Evolutionary conservation across 2,329 filamentous ascomycete genomes (phyloP).

Genomic region (Apiospora phragmitis): DNA sequence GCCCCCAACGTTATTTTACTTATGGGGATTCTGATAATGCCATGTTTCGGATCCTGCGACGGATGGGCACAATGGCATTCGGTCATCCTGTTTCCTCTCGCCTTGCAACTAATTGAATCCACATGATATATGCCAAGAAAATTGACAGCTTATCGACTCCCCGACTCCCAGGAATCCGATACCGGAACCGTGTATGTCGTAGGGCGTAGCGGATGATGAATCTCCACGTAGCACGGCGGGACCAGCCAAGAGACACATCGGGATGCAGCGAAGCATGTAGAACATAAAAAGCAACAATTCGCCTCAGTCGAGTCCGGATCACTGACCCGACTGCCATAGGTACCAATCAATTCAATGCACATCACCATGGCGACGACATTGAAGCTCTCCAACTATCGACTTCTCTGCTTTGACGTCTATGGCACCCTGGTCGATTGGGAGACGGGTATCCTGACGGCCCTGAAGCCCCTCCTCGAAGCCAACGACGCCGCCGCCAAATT

Average conservation of each 20-base stretch:
- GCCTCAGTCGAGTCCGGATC: neutral
- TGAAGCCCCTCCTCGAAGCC: constrained; percentile 48
- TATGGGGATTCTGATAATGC: neutral
- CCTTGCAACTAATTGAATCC: neutral
- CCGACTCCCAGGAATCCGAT: neutral
- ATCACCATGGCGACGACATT: neutral
- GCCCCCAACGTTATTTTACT: neutral
- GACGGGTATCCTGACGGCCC: constrained; percentile 56
- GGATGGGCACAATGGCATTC: neutral
- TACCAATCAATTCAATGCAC: neutral
- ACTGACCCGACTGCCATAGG: too few species aligned
- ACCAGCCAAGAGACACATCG: neutral
- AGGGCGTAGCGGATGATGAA: neutral
- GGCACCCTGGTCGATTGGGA: constrained; percentile 81
- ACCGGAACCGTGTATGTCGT: neutral
- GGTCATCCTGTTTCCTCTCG: neutral
- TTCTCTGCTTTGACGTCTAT: constrained; percentile 73
- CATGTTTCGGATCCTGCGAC: neutral
- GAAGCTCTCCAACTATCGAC: constrained; percentile 17
- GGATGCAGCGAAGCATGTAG: neutral
- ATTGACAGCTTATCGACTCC: neutral
- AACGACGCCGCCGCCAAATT: constrained; percentile 31
- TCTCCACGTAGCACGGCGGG: neutral
- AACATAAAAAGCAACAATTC: neutral
- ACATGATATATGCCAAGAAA: neutral